A percentile compares a stretch with the other conserved stretches of the same genome.
phyloP scores from a whole-genome alignment of 441 rosid genomes.

The Aquilaria agallochum region DNA sequence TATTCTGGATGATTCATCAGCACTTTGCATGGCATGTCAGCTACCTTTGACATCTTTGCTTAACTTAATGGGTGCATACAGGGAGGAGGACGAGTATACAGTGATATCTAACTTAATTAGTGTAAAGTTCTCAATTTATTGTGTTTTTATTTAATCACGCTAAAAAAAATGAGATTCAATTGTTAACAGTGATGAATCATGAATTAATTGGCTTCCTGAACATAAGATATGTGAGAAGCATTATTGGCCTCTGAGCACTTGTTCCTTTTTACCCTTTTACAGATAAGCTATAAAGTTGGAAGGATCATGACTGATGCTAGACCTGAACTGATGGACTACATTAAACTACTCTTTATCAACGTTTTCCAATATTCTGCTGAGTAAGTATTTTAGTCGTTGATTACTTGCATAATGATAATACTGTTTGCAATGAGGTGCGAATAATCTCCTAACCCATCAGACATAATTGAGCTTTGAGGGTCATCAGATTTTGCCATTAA shows the following conservation, averaged over 20 bases:
- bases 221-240: no score
- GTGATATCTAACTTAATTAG: conserved; percentile 77
- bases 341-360: conserved; percentile 56
- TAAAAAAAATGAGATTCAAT: no score
- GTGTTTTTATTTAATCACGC: conserved; percentile 3
- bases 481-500: no score
- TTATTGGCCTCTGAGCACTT: not conserved
- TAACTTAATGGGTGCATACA: conserved; percentile 69
- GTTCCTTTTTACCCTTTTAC: conserved; percentile 22
- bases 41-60: conserved; percentile 79
- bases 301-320: conserved; percentile 78
- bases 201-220: no score
- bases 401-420: not conserved
- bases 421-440: not conserved
- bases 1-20: conserved; percentile 87
- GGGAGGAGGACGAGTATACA: conserved; percentile 75
- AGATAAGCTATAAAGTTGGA: conserved; percentile 70
- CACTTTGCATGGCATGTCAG: conserved; percentile 92
- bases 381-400: conserved; percentile 37
- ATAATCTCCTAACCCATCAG: no score
- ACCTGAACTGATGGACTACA: conserved; percentile 45
- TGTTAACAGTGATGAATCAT: no score
- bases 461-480: no score
- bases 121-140: conserved; percentile 42
- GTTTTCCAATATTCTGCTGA: conserved; percentile 65